These are phyloP conservation scores for Cymbopogon citratus DNA, from an alignment of 176 grass and related monocot genomes.

Conservation along the genomic window DNA sequence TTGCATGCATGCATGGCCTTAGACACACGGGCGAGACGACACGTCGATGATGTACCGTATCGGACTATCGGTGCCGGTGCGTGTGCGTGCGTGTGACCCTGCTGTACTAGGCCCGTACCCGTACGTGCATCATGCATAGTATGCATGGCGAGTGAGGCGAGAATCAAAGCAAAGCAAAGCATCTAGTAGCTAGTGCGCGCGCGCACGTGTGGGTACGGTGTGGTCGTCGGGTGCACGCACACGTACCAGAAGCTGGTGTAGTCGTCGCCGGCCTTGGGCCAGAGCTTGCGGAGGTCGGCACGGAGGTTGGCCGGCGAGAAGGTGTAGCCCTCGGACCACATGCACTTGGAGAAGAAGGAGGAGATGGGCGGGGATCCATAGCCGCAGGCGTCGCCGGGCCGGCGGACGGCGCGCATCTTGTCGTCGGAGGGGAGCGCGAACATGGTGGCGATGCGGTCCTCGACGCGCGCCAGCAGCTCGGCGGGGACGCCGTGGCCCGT, in stretches of 20 bases:
- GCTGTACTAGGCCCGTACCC: not conserved
- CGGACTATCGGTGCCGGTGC: not conserved
- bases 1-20: not conserved
- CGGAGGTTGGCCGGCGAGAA: slow-evolving; percentile 59
- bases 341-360: slow-evolving; percentile 97
- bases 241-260: slow-evolving; percentile 77
- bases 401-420: slow-evolving; percentile 64
- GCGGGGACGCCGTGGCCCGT: slow-evolving; percentile 43
- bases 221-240: too few relatives aligned
- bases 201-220: not conserved
- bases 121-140: not conserved
- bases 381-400: slow-evolving; percentile 55
- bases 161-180: too few relatives aligned
- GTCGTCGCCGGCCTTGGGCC: slow-evolving; percentile 67
- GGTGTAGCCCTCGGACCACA: slow-evolving; percentile 99
- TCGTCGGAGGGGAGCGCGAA: slow-evolving; percentile 68
- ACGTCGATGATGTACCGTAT: not conserved
- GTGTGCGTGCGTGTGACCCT: not conserved
- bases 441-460: slow-evolving; percentile 54
- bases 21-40: not conserved
- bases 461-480: slow-evolving; percentile 44
- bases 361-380: slow-evolving; percentile 92
- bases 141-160: too few relatives aligned
- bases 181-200: not conserved
- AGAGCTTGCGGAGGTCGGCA: slow-evolving; percentile 70